Evolutionary conservation across 2,329 filamentous ascomycete genomes (phyloP), one percentile per base, ranked within the genome.

Genomic region (Sphaerulina populicola): DNA sequence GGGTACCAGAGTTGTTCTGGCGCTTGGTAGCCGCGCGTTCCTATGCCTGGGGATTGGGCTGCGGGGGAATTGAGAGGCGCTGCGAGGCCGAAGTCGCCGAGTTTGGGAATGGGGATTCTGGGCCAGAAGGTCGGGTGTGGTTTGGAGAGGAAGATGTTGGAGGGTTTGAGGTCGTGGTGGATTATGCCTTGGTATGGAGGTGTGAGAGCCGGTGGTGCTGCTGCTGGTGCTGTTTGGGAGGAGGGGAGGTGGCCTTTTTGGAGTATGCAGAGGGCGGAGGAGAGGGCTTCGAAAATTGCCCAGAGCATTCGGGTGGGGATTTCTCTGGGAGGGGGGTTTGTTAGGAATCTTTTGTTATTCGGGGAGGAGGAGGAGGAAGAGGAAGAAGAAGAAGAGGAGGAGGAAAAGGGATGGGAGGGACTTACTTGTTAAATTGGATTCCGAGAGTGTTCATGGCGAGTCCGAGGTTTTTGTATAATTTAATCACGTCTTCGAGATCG

Each of bases 151-250:
- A 54, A 49, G 15, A 54, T 37, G 21, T 55, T 55, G 8, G 3
- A 31, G 10, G 53, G 49, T 37, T 55, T 55, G 37, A 55, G 14
- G 18, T 55, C 53, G 9, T 21, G 37, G 21, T 55, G 49, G 12
- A 49, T 35, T 14, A 55, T 10, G 7, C 27, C 29, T 14, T 15
- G 30, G 31, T 35, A 36, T 33, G 43, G 27, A 2, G 23, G n/a
- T n/a, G n/a, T n/a, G n/a, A n/a, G n/a, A n/a, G n/a, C n/a, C n/a
- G n/a, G n/a, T n/a, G n/a, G n/a, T n/a, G n/a, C n/a, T n/a, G n/a
- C n/a, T n/a, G n/a, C n/a, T n/a, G n/a, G n/a, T n/a, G n/a, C n/a
- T n/a, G n/a, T n/a, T n/a, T n/a, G n/a, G n/a, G 43, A 2, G 35
- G 36, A n/a, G n/a, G 15, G 52, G 9, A 51, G 18, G 9, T 12